These are phyloP conservation scores for Amanita exitialis DNA, from an alignment of 768 basidiomycete genomes.

Conservation along the genomic window DNA sequence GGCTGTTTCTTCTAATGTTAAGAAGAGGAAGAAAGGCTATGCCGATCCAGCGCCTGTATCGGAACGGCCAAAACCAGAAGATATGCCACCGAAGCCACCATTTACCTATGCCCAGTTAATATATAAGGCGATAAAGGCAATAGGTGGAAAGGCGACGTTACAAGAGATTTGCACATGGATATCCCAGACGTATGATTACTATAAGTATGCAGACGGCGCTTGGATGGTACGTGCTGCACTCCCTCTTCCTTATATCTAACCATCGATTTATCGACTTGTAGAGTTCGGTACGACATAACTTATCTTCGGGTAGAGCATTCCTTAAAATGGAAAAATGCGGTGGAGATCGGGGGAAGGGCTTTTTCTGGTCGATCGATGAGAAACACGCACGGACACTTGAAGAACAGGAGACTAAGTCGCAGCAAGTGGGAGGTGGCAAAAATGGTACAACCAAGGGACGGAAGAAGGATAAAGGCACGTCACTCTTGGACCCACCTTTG, in stretches of 20 bases:
- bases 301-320: conserved; percentile 91
- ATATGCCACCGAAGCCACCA: conserved; percentile 83
- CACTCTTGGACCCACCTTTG: conserved; percentile 49
- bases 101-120: conserved; percentile 90
- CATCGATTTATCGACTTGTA: conserved; percentile 17
- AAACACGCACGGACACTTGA: conserved; percentile 57
- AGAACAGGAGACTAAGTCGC: conserved; percentile 55
- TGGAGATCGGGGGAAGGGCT: conserved; percentile 85
- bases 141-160: conserved; percentile 79
- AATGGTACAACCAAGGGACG: conserved; percentile 26
- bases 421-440: conserved; percentile 24
- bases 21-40: conserved; percentile 67
- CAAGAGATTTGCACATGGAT: conserved; percentile 94
- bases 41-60: conserved; percentile 26
- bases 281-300: conserved; percentile 91
- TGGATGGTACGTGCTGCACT: conserved; percentile 71
- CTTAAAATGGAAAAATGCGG: conserved; percentile 80
- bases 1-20: conserved; percentile 25
- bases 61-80: conserved; percentile 47
- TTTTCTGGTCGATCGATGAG: conserved; percentile 87
- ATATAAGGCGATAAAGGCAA: conserved; percentile 75
- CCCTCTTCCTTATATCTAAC: not conserved
- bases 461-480: conserved; percentile 51
- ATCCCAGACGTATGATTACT: conserved; percentile 82
- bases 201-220: conserved; percentile 74